These are phyloP conservation scores for Colletotrichum sp. DNA, from an alignment of 2,329 filamentous ascomycete genomes.

Conservation along the genomic window DNA sequence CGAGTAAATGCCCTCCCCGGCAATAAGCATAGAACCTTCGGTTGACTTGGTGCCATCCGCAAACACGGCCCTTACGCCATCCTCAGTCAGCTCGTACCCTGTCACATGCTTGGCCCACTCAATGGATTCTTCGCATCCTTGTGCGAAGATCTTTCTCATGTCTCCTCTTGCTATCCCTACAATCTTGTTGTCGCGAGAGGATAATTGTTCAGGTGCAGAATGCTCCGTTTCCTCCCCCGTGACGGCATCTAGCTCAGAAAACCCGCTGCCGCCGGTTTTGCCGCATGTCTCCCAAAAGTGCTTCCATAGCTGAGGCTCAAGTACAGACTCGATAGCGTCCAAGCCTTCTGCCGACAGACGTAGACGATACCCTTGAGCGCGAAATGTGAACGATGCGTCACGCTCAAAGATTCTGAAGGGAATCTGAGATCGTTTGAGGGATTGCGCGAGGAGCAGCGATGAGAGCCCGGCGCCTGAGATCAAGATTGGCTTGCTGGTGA, in stretches of 20 bases:
- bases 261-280: conserved; percentile 23
- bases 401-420: background rate
- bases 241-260: conserved; percentile 25
- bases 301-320: background rate
- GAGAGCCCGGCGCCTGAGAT: background rate
- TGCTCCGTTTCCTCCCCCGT: background rate
- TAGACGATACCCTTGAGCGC: background rate
- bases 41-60: conserved; percentile 64
- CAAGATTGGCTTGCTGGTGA: background rate
- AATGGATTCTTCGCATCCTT: conserved; percentile 59
- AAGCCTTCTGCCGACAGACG: background rate
- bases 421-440: background rate
- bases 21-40: conserved; percentile 64
- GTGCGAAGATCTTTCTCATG: conserved; percentile 64
- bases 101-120: conserved; percentile 61
- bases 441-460: background rate
- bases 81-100: conserved; percentile 61
- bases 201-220: conserved; percentile 41
- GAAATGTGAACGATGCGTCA: background rate
- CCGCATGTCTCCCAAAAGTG: background rate
- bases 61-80: conserved; percentile 63
- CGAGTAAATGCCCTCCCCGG: conserved; percentile 68
- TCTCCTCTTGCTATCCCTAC: conserved; percentile 68
- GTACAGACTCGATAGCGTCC: background rate
- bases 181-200: conserved; percentile 61